A percentile compares a stretch with the other conserved stretches of the same genome.
These are phyloP conservation scores for Avena insularis DNA, from an alignment of 176 grass and related monocot genomes.

Conservation along the genomic window DNA sequence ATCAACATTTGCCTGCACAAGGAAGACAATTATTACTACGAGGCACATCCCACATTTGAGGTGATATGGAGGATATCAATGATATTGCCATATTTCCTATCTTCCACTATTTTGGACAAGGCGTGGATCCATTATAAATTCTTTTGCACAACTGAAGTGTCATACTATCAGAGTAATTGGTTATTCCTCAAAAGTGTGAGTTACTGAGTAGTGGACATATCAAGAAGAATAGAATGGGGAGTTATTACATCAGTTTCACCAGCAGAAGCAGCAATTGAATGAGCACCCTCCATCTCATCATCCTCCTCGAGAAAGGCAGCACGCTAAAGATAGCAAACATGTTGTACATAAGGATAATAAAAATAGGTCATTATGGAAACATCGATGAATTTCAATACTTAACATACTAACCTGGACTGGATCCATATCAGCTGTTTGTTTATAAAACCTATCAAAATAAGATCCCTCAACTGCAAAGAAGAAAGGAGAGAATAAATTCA, in stretches of 20 bases:
- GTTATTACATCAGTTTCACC: slow-evolving; percentile 82
- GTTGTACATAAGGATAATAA: not conserved
- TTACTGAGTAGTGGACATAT: slow-evolving; percentile 31
- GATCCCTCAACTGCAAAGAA: slow-evolving; percentile 82
- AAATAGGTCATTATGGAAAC: slow-evolving; percentile 18
- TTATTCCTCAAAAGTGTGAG: not conserved
- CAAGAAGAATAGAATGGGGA: slow-evolving; percentile 6
- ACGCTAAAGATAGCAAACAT: slow-evolving; percentile 64
- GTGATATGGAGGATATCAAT: not conserved
- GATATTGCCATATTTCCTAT: slow-evolving; percentile 19
- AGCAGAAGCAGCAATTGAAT: slow-evolving; percentile 79
- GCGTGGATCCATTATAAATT: not conserved
- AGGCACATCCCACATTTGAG: not conserved
- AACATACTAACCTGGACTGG: slow-evolving; percentile 72
- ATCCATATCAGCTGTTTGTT: slow-evolving; percentile 79
- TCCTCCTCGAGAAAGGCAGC: slow-evolving; percentile 90
- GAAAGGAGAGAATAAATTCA: slow-evolving; percentile 19
- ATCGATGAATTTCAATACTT: slow-evolving; percentile 1
- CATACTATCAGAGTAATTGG: not conserved
- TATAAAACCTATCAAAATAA: slow-evolving; percentile 94
- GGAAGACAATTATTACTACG: slow-evolving; percentile 21
- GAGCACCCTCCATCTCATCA: slow-evolving; percentile 97
- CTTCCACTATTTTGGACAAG: not conserved
- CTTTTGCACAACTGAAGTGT: not conserved
- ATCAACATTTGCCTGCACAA: slow-evolving; percentile 68